phyloP scores from a whole-genome alignment of 2,329 filamentous ascomycete species.

The Zelopaecilomyces penicillatus region DNA sequence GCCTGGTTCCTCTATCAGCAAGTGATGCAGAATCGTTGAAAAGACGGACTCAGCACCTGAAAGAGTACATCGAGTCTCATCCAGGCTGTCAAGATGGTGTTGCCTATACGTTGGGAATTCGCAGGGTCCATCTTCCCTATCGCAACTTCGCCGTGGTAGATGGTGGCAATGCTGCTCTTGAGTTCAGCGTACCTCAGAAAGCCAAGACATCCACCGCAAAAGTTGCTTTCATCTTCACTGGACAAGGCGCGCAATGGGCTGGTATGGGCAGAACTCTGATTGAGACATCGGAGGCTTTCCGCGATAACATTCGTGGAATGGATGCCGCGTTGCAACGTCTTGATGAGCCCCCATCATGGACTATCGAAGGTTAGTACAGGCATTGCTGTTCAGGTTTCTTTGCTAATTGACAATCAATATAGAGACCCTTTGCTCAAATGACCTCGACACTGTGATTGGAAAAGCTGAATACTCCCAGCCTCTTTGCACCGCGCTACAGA shows the following conservation, averaged over 20 bases:
- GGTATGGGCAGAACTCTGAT: slow-evolving; percentile 23
- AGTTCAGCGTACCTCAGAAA: background rate
- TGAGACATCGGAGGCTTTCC: slow-evolving; percentile 20
- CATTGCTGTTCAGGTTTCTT: background rate
- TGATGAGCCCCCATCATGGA: slow-evolving; percentile 1
- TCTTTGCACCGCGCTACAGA: slow-evolving; percentile 32
- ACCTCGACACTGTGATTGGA: slow-evolving; percentile 2
- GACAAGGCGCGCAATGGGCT: slow-evolving; percentile 23
- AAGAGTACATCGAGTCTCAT: slow-evolving; percentile 13
- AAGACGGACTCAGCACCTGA: slow-evolving; percentile 9
- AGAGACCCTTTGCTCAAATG: background rate
- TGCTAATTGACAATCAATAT: background rate
- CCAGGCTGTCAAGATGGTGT: slow-evolving; percentile 5
- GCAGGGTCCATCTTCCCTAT: slow-evolving; percentile 4
- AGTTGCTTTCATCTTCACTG: slow-evolving; percentile 19
- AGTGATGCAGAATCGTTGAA: slow-evolving; percentile 2
- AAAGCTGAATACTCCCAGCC: slow-evolving; percentile 30
- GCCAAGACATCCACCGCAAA: background rate
- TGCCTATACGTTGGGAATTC: slow-evolving; percentile 10
- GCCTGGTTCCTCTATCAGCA: slow-evolving; percentile 4
- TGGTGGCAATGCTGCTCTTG: background rate
- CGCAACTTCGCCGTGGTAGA: slow-evolving; percentile 7
- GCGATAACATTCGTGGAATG: slow-evolving; percentile 15
- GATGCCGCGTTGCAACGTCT: background rate
- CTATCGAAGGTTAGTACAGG: background rate